Base-by-base conservation (phyloP, 495 filamentous ascomycete species). In the Neurospora sp. region DNA sequence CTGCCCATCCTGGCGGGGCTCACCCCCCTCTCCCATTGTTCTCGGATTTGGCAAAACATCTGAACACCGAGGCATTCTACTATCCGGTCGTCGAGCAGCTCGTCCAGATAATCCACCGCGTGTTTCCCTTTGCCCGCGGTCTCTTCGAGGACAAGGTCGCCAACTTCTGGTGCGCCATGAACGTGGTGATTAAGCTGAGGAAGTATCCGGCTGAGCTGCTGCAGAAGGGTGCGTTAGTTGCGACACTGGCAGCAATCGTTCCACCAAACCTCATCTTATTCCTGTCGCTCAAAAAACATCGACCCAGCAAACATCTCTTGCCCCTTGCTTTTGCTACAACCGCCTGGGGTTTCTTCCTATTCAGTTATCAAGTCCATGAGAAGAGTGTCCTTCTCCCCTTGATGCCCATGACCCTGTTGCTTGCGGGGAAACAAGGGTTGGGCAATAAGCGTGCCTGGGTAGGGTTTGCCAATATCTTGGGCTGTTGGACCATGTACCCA, bases 131-230 rank as follows among this genome's bases (percentile, higher is more conserved):
- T 76, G 89, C 94, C 14, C 90, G 96, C 38, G 96, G 96, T 22
- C 85, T 98, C 38, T 99, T 98, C 78, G 96, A 99, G 83, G 96
- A 98, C 83, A 99, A 99, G 80, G 96, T 99, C 40, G 96, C 96
- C 74, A 99, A 99, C 76, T 89, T 97, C 77, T 99, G 96, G 96
- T 99, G 96, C 79, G 90, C 93, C 16, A 83, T 94, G 69, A 95
- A 98, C 80, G 90, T 94, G 1, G 84, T 95, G 68, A 85, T 97
- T 82, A 99, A 98, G 82, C 87, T 98, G 46, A 87, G 91, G 72
- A 83, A 89, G 53, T 93, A 91, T 68, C 88, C 90, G 9, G 73
- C 87, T 14, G 83, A 86, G 5, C 75, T 93, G 12, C 86, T 98
- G 27, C 93, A 97, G 78, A 88, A 88, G n/a, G 87, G 88, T 5